These are phyloP conservation scores for Quercus phellos DNA, from an alignment of 331 rosid species.

Conservation along the genomic window DNA sequence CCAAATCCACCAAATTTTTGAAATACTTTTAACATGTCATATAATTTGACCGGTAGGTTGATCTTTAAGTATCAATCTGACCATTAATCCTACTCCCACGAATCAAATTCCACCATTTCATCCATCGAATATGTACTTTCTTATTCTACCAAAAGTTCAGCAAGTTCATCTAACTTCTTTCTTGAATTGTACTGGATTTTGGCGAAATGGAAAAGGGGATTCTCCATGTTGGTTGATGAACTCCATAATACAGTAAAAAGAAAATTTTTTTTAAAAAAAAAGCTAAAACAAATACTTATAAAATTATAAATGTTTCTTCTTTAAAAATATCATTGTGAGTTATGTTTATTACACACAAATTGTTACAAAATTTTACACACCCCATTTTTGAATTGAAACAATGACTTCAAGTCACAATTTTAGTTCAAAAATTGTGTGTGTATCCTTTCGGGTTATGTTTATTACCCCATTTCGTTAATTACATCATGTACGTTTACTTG, in stretches of 20 bases:
- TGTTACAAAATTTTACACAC: too few relatives aligned
- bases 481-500: neutral
- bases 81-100: too few relatives aligned
- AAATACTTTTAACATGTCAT: neutral
- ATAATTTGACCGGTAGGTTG: neutral
- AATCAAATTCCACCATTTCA: neutral
- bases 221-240: neutral
- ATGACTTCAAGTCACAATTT: too few relatives aligned
- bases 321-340: neutral
- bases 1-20: neutral
- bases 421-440: too few relatives aligned
- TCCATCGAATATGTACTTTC: neutral
- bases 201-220: neutral
- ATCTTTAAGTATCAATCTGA: too few relatives aligned
- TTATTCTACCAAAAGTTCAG: neutral
- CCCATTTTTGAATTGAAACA: too few relatives aligned
- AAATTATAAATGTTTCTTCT: neutral
- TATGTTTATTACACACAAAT: too few relatives aligned
- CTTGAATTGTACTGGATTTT: neutral
- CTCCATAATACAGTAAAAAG: too few relatives aligned
- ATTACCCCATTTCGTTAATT: too few relatives aligned
- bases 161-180: neutral
- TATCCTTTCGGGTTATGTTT: too few relatives aligned
- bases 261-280: too few relatives aligned
- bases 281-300: neutral